A percentile compares a stretch with the other conserved stretches of the same genome.
Conservation (phyloP, 192 early-diverging fungal genomes). For the Backusella morwellensis region DNA sequence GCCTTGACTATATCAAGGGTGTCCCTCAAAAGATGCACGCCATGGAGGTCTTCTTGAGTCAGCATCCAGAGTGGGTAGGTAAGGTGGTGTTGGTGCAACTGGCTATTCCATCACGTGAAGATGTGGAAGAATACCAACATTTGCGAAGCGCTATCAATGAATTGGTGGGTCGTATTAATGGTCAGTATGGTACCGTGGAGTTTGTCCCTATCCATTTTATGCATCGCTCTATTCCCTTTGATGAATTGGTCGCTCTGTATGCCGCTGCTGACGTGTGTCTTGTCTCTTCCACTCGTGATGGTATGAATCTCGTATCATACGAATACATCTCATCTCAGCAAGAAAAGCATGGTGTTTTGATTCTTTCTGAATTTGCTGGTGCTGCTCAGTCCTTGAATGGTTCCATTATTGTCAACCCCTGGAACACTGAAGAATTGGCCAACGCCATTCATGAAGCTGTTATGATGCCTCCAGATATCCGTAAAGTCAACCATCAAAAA, state of each 20-base stretch:
- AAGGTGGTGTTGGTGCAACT: slow-evolving; percentile 96
- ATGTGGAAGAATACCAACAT: slow-evolving; percentile 98
- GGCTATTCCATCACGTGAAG: slow-evolving; percentile 96
- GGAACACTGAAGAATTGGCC: slow-evolving; percentile 97
- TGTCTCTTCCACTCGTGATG: slow-evolving; percentile 97
- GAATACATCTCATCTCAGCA: slow-evolving; percentile 96
- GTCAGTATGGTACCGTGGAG: slow-evolving; percentile 91
- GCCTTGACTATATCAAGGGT: slow-evolving; percentile 99
- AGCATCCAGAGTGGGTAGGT: slow-evolving; percentile 89
- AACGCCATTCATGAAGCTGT: slow-evolving; percentile 89
- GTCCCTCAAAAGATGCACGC: slow-evolving; percentile 99
- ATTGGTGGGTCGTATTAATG: slow-evolving; percentile 98
- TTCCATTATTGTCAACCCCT: slow-evolving; percentile 98
- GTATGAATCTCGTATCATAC: slow-evolving; percentile 99
- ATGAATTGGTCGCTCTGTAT: slow-evolving; percentile 96
- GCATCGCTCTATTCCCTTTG: slow-evolving; percentile 94
- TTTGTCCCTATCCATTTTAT: slow-evolving; percentile 98
- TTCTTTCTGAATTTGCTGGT: slow-evolving; percentile 97
- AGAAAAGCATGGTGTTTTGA: slow-evolving; percentile 92
- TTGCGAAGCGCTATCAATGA: slow-evolving; percentile 93
- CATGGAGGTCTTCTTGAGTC: slow-evolving; percentile 85
- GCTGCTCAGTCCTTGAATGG: slow-evolving; percentile 98
- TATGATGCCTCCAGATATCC: slow-evolving; percentile 81
- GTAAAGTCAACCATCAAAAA: slow-evolving; percentile 85
- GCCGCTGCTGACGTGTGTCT: slow-evolving; percentile 95